Conservation (phyloP, 768 basidiomycete species). For the Trametes cubensis region DNA sequence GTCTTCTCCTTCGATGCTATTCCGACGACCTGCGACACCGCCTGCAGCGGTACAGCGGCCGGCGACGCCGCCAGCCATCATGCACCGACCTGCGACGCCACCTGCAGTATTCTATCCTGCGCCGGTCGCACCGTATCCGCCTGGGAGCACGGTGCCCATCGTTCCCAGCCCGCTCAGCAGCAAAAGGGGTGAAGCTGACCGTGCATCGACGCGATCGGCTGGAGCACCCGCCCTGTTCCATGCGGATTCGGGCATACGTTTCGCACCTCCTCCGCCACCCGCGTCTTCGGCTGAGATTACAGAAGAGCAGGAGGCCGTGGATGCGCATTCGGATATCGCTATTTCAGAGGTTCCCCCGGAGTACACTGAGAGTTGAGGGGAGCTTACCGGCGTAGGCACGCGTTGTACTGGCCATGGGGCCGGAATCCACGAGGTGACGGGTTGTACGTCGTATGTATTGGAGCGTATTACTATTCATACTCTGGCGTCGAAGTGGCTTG, state of each 20-base stretch:
- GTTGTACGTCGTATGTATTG: too few relatives aligned
- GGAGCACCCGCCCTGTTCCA: conserved; percentile 3
- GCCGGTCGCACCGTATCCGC: neutral
- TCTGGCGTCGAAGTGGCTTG: too few relatives aligned
- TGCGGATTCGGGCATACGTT: conserved; percentile 14
- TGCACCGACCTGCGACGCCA: neutral
- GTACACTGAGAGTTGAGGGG: conserved; percentile 6
- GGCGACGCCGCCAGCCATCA: neutral
- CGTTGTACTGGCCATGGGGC: too few relatives aligned
- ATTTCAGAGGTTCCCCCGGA: conserved; percentile 17
- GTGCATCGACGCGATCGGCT: neutral
- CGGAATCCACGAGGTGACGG: too few relatives aligned
- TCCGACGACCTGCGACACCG: neutral
- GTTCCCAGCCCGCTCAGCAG: conserved; percentile 1
- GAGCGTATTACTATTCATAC: too few relatives aligned
- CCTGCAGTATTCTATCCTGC: neutral
- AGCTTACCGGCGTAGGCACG: too few relatives aligned
- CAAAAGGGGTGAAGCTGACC: neutral
- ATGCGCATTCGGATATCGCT: neutral
- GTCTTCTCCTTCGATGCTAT: neutral
- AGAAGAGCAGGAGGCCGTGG: neutral
- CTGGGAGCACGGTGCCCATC: neutral
- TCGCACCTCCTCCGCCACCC: neutral
- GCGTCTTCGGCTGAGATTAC: neutral
- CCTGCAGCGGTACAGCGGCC: neutral